A percentile compares a stretch with the other conserved stretches of the same genome.
phyloP scores from a whole-genome alignment of 768 basidiomycete species.

The Fomitopsis serialis region DNA sequence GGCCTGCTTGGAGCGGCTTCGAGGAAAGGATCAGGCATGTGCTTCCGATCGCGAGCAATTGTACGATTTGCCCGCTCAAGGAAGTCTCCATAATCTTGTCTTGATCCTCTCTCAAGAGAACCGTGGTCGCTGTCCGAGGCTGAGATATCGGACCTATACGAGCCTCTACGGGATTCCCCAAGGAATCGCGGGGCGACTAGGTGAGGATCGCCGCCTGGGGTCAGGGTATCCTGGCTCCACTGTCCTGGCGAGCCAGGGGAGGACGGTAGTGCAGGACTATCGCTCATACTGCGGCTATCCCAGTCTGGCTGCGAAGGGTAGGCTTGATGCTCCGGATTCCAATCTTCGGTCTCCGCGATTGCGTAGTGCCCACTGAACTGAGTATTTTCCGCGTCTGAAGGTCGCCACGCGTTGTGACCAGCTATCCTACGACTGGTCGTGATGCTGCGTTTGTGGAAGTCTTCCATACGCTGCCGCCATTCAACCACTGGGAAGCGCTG shows the following conservation, averaged over 20 bases:
- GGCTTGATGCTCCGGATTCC: constrained; percentile 66
- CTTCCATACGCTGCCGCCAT: constrained; percentile 95
- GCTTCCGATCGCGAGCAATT: constrained; percentile 74
- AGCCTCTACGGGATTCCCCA: constrained; percentile 25
- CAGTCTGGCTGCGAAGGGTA: constrained; percentile 72
- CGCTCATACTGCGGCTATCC: constrained; percentile 57
- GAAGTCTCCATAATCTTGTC: constrained; percentile 64
- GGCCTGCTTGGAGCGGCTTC: constrained; percentile 66
- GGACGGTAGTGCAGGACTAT: constrained; percentile 25
- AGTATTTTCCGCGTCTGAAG: constrained; percentile 54
- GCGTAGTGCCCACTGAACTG: constrained; percentile 31
- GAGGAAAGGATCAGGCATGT: constrained; percentile 84
- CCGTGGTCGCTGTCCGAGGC: constrained; percentile 61
- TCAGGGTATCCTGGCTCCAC: constrained; percentile 57
- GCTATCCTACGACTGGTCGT: constrained; percentile 61
- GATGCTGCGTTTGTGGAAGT: constrained; percentile 89
- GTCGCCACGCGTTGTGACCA: constrained; percentile 71
- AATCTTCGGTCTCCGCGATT: constrained; percentile 70
- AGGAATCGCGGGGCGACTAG: constrained; percentile 32
- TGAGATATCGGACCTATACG: constrained; percentile 40
- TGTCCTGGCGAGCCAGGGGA: constrained; percentile 47
- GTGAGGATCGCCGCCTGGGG: constrained; percentile 38
- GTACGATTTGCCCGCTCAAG: constrained; percentile 79
- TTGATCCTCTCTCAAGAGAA: constrained; percentile 29
- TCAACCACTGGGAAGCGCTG: constrained; percentile 98